Evolutionary conservation across 345 rosid genomes (phyloP).

Genomic region (Brassica juncea): DNA sequence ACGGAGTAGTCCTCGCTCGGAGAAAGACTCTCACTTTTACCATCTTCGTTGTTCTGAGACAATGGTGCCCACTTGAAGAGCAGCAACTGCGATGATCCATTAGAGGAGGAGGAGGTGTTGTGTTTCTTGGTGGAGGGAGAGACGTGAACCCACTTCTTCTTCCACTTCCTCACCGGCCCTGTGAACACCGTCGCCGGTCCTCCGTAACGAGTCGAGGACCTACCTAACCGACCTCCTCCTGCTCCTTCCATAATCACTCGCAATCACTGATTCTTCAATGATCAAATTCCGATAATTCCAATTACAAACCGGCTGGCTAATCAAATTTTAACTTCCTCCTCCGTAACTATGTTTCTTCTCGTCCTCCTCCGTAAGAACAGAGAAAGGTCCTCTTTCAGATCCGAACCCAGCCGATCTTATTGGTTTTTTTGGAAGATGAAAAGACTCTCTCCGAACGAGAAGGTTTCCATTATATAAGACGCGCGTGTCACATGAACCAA

Average conservation of each 20-base stretch:
- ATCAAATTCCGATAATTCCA: slow-evolving; percentile 19
- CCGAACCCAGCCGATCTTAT: neutral
- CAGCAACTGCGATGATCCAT: slow-evolving; percentile 71
- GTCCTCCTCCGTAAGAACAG: too few relatives aligned
- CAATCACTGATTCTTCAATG: slow-evolving; percentile 30
- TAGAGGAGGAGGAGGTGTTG: slow-evolving; percentile 38
- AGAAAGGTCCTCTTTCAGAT: neutral
- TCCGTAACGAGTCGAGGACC: slow-evolving; percentile 98
- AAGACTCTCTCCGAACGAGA: neutral
- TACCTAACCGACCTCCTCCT: slow-evolving; percentile 95
- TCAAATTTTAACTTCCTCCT: too few relatives aligned
- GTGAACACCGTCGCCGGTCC: slow-evolving; percentile 97
- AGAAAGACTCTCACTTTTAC: slow-evolving; percentile 47
- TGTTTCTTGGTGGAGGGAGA: slow-evolving; percentile 52
- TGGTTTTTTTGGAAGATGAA: neutral
- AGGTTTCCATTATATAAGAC: too few relatives aligned
- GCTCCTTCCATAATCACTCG: slow-evolving; percentile 82
- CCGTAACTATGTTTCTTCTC: too few relatives aligned
- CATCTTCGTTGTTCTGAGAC: slow-evolving; percentile 41
- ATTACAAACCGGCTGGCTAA: neutral
- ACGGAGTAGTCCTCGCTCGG: slow-evolving; percentile 36
- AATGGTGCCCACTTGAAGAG: slow-evolving; percentile 89
- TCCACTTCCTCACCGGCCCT: slow-evolving; percentile 97
- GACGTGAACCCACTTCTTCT: slow-evolving; percentile 93
- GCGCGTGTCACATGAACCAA: too few relatives aligned